phyloP scores from a whole-genome alignment of 108 stramenopile genomes.

The Licmophora abbreviata region DNA sequence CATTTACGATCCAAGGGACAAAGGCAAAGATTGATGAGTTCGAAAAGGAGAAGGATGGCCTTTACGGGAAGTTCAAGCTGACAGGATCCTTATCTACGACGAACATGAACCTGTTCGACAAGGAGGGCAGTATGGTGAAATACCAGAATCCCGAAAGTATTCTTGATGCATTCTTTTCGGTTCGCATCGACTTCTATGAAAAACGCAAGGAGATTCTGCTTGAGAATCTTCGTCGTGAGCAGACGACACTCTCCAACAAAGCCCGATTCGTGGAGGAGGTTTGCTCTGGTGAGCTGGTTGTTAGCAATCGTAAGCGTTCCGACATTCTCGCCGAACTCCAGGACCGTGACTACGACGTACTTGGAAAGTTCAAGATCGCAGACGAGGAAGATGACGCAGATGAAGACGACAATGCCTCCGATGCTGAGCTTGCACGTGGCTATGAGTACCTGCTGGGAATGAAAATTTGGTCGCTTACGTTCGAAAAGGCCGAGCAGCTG shows the following conservation, averaged over 20 bases:
- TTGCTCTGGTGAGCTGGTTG: constrained; percentile 82
- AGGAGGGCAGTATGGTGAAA: constrained; percentile 74
- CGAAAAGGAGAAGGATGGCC: constrained; percentile 73
- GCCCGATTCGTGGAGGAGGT: constrained; percentile 96
- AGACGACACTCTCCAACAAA: constrained; percentile 90
- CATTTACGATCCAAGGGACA: constrained; percentile 80
- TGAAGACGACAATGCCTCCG: constrained; percentile 37
- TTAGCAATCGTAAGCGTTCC: constrained; percentile 86
- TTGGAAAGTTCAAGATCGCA: constrained; percentile 32
- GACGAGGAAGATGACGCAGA: constrained; percentile 43
- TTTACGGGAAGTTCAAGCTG: constrained; percentile 93
- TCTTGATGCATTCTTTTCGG: constrained; percentile 79
- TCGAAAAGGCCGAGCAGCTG: constrained; percentile 91
- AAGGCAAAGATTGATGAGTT: constrained; percentile 76
- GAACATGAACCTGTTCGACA: constrained; percentile 96
- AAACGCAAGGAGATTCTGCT: constrained; percentile 83
- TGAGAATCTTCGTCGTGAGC: constrained; percentile 54
- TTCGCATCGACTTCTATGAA: constrained; percentile 82
- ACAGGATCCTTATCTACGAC: constrained; percentile 69
- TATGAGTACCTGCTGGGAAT: constrained; percentile 98
- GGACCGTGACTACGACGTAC: constrained; percentile 79
- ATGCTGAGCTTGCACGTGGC: constrained; percentile 74
- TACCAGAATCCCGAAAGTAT: constrained; percentile 68
- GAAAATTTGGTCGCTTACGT: constrained; percentile 97
- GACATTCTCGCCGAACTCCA: constrained; percentile 86